phyloP scores from a whole-genome alignment of 2,329 filamentous ascomycete genomes.

The Xylaria sp. region DNA sequence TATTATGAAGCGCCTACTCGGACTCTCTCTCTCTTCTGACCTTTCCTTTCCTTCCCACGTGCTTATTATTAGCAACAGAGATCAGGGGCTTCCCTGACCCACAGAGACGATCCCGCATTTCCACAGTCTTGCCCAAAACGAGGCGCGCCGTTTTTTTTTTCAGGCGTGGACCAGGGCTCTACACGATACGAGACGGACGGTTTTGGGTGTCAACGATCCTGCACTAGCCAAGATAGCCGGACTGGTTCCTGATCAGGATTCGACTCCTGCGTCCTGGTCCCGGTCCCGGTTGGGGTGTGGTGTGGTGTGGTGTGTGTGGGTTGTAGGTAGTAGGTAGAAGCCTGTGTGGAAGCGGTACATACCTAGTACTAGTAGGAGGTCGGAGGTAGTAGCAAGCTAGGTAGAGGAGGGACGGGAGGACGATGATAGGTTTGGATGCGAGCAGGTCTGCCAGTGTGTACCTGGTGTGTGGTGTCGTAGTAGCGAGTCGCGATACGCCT shows the following conservation, averaged over 20 bases:
- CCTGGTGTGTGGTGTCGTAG: too few species aligned
- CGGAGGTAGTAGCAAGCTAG: not conserved
- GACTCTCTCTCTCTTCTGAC: too few species aligned
- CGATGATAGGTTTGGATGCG: not conserved
- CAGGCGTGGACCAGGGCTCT: not conserved
- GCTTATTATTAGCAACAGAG: slow-evolving; percentile 6
- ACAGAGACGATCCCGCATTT: slow-evolving; percentile 13
- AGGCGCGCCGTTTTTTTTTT: not conserved
- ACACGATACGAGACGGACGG: not conserved
- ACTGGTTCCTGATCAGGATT: not conserved
- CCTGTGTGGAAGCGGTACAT: not conserved
- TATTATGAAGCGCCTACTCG: not conserved
- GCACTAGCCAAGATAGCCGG: not conserved
- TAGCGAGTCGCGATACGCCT: not conserved
- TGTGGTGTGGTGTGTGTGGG: too few species aligned
- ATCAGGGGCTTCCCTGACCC: slow-evolving; percentile 8
- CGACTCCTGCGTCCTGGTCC: not conserved
- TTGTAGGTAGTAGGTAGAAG: too few species aligned
- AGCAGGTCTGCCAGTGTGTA: not conserved
- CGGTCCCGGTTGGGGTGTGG: too few species aligned
- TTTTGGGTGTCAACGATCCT: not conserved
- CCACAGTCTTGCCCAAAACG: slow-evolving; percentile 11
- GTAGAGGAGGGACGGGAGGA: not conserved
- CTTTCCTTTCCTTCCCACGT: too few species aligned
- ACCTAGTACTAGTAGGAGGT: not conserved